phyloP scores from a whole-genome alignment of 2,329 filamentous ascomycete genomes.

The Alternaria gansuensis region DNA sequence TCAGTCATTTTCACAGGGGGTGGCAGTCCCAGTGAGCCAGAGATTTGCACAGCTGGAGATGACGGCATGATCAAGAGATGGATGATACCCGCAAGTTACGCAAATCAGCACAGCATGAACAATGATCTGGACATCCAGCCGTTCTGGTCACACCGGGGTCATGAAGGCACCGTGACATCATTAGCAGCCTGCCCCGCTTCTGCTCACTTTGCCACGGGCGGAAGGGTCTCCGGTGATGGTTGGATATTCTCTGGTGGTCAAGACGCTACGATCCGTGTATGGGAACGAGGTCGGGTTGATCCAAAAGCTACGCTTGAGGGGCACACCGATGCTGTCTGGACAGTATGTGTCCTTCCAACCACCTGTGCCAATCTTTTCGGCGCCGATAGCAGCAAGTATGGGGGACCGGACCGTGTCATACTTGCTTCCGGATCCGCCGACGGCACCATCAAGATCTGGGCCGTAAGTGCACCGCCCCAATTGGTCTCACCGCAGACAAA shows the following conservation, averaged over 20 bases:
- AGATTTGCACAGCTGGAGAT: conserved; percentile 95
- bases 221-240: conserved; percentile 86
- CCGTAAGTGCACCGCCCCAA: conserved; percentile 89
- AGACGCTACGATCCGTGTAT: conserved; percentile 90
- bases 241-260: conserved; percentile 99
- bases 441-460: conserved; percentile 91
- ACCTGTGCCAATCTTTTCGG: conserved; percentile 84
- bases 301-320: conserved; percentile 94
- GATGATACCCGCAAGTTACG: conserved; percentile 86
- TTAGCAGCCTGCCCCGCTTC: conserved; percentile 87
- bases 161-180: conserved; percentile 87
- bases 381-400: conserved; percentile 72
- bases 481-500: conserved; percentile 80
- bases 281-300: conserved; percentile 93
- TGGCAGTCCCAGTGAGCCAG: conserved; percentile 92
- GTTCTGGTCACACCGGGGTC: conserved; percentile 94
- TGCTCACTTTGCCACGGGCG: conserved; percentile 87
- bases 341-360: conserved; percentile 87
- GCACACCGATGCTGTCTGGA: conserved; percentile 96
- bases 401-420: conserved; percentile 83
- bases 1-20: conserved; percentile 97
- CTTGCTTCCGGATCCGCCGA: conserved; percentile 93
- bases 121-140: conserved; percentile 90
- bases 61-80: conserved; percentile 97
- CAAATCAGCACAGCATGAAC: conserved; percentile 66